Evolutionary conservation across 495 filamentous ascomycete genomes (phyloP).

Genomic region (Apodospora peruviana): DNA sequence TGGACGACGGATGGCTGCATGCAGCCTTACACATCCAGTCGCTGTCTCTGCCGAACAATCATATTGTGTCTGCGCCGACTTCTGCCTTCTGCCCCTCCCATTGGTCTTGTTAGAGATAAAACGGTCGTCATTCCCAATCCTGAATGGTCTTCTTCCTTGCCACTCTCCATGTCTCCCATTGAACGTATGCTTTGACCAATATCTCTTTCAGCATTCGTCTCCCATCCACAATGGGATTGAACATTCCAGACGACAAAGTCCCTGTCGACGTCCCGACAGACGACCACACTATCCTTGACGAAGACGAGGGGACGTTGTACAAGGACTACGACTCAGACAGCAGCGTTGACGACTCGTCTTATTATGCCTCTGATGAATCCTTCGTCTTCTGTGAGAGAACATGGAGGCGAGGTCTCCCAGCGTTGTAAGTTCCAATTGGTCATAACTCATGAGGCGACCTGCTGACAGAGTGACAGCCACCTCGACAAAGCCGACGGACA

Average conservation of each 20-base stretch:
- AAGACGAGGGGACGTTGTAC: conserved; percentile 9
- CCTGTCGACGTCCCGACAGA: background rate
- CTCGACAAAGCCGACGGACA: conserved; percentile 1
- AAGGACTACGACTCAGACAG: conserved; percentile 4
- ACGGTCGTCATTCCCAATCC: conserved; percentile 1
- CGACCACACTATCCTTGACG: background rate
- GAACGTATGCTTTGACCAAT: background rate
- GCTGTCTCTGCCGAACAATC: background rate
- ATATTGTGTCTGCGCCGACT: background rate
- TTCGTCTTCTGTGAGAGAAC: background rate
- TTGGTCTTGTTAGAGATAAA: conserved; percentile 2
- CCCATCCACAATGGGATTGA: background rate
- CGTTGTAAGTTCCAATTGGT: background rate
- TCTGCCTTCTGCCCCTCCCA: background rate
- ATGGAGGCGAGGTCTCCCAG: background rate
- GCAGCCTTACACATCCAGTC: conserved; percentile 2
- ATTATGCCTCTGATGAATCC: background rate
- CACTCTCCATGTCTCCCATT: too few species aligned
- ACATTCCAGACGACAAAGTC: background rate
- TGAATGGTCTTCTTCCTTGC: too few species aligned
- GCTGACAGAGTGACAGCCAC: conserved; percentile 4
- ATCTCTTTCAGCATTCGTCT: background rate
- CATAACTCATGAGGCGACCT: background rate
- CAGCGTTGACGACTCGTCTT: background rate
- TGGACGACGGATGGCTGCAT: background rate